Percentiles rank a stretch among this genome's conserved stretches.
phyloP scores from a whole-genome alignment of 2,329 filamentous ascomycete species.

The Mollisia scopiformis region DNA sequence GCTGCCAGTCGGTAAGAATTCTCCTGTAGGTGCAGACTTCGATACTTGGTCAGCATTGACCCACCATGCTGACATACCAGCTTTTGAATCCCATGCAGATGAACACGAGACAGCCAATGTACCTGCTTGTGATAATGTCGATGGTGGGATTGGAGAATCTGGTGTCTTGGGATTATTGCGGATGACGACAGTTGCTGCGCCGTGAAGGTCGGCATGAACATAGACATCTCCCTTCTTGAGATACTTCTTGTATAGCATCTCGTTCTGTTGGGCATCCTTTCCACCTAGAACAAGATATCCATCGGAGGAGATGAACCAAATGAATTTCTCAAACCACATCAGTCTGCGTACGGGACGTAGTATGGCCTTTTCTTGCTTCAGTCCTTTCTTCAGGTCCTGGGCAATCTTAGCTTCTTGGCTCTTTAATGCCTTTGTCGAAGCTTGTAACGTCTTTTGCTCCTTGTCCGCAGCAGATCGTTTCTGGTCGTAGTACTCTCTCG shows the following conservation, averaged over 20 bases:
- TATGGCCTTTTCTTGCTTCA: constrained; percentile 91
- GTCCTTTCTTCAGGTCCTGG: constrained; percentile 80
- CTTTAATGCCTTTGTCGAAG: constrained; percentile 82
- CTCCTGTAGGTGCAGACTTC: constrained; percentile 79
- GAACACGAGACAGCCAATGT: constrained; percentile 83
- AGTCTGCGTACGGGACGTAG: constrained; percentile 81
- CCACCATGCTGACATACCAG: constrained; percentile 96
- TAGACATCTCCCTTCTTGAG: constrained; percentile 89
- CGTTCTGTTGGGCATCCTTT: constrained; percentile 86
- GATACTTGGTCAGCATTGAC: constrained; percentile 87
- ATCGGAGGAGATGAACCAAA: constrained; percentile 94
- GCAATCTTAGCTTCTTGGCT: constrained; percentile 88
- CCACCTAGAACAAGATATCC: constrained; percentile 91
- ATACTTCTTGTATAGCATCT: constrained; percentile 86
- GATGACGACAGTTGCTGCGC: constrained; percentile 83
- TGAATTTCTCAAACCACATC: constrained; percentile 97
- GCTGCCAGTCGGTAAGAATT: constrained; percentile 75
- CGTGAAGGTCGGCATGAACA: constrained; percentile 86
- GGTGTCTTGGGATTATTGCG: constrained; percentile 81
- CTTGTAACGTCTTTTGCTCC: constrained; percentile 81
- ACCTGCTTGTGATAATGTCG: constrained; percentile 89
- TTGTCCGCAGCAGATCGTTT: constrained; percentile 83
- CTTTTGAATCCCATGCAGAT: constrained; percentile 94
- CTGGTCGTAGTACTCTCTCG: constrained; percentile 89
- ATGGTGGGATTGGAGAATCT: constrained; percentile 87